A percentile compares a stretch with the other conserved stretches of the same genome.
phyloP scores from a whole-genome alignment of 2,329 filamentous ascomycete species.

The Cryphonectria naterciae region DNA sequence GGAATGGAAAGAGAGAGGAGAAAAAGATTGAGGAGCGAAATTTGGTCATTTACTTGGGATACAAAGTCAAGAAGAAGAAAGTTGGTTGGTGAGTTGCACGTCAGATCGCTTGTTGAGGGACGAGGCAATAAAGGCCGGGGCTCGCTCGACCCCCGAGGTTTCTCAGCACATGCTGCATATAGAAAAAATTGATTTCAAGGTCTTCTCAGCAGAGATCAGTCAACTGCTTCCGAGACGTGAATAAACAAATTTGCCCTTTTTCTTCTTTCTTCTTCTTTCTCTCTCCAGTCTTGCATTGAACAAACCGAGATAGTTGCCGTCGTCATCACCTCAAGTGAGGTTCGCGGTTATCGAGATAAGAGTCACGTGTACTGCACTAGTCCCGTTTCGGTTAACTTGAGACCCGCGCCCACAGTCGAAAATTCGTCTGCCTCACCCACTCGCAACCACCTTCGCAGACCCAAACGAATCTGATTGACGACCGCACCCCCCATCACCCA shows the following conservation, averaged over 20 bases:
- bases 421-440: constrained; percentile 24
- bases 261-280: too few species aligned
- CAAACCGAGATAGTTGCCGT: not conserved
- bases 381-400: not conserved
- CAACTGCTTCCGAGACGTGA: not conserved
- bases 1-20: too few species aligned
- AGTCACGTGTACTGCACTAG: constrained; percentile 25
- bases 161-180: not conserved
- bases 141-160: not conserved
- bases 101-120: not conserved
- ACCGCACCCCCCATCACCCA: constrained; percentile 16
- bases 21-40: not conserved
- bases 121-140: not conserved
- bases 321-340: constrained; percentile 6
- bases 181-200: not conserved
- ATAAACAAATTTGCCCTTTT: not conserved
- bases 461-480: constrained; percentile 18
- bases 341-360: constrained; percentile 23
- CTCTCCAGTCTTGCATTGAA: not conserved
- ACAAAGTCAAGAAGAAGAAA: not conserved
- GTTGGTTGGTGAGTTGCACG: not conserved
- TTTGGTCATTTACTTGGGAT: not conserved
- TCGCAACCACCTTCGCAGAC: constrained; percentile 12
- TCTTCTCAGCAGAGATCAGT: not conserved
- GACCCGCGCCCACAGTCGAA: constrained; percentile 29